Evolutionary conservation across 495 filamentous ascomycete species (phyloP).

Genomic region (Penicillium ochrochloron): DNA sequence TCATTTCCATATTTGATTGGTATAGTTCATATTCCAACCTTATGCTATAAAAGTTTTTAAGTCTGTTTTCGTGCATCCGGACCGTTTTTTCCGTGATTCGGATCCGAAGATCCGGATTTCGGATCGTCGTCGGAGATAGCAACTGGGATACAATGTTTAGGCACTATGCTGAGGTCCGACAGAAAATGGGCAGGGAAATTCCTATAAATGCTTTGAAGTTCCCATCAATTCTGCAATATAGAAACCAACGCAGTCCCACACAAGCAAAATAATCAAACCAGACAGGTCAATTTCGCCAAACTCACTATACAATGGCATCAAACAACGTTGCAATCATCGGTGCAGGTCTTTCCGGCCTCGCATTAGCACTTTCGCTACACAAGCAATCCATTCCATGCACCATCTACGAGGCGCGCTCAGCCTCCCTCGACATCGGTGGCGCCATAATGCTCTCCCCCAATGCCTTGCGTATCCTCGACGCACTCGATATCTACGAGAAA

Average conservation of each 20-base stretch:
- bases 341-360: conserved; percentile 53
- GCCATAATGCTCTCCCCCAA: conserved; percentile 59
- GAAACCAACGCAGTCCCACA: not conserved
- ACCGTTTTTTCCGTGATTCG: too few relatives aligned
- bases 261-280: not conserved
- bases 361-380: conserved; percentile 49
- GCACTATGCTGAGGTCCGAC: not conserved
- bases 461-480: conserved; percentile 52
- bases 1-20: too few relatives aligned
- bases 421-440: conserved; percentile 45
- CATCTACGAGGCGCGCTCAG: conserved; percentile 50
- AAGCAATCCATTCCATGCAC: conserved; percentile 42
- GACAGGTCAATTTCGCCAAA: not conserved
- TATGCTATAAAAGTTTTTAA: too few relatives aligned
- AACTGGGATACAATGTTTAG: not conserved
- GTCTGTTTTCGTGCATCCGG: too few relatives aligned
- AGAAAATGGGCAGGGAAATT: not conserved
- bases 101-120: too few relatives aligned
- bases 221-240: not conserved
- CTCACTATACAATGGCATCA: conserved; percentile 19
- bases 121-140: not conserved
- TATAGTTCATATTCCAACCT: too few relatives aligned
- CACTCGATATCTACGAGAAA: conserved; percentile 47
- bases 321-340: conserved; percentile 50
- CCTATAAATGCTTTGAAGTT: not conserved